These are phyloP conservation scores for Adiantum capillusveneris DNA, from an alignment of 75 land plant species.

Conservation along the genomic window DNA sequence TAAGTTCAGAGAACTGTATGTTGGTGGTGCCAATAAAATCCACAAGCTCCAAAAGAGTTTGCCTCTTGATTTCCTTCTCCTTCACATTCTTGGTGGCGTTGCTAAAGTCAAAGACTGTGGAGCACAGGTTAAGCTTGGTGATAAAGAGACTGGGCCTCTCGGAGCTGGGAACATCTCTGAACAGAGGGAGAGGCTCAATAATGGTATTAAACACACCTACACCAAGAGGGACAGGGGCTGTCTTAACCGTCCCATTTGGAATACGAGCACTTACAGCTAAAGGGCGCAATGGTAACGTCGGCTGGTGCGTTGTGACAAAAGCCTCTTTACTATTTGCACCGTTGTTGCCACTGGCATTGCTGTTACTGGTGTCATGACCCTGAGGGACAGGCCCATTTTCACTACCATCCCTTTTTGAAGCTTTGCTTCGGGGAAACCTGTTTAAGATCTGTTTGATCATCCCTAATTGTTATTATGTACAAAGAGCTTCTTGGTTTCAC, in stretches of 20 bases:
- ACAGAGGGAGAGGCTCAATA: slow-evolving; percentile 41
- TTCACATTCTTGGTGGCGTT: slow-evolving; percentile 38
- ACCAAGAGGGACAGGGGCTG: neutral
- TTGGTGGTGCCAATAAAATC: slow-evolving; percentile 56
- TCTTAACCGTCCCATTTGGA: neutral
- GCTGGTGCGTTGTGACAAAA: neutral
- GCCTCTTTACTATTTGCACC: neutral
- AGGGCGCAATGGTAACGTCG: neutral
- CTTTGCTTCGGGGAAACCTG: slow-evolving; percentile 1
- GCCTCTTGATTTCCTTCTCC: slow-evolving; percentile 73
- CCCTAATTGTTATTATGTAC: neutral
- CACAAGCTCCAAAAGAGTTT: slow-evolving; percentile 60
- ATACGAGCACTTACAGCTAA: neutral
- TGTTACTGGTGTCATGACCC: too few relatives aligned
- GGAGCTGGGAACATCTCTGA: slow-evolving; percentile 52
- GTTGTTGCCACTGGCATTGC: neutral
- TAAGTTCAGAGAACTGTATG: slow-evolving; percentile 36
- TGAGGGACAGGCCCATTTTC: too few relatives aligned
- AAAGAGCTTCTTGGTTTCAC: too few relatives aligned
- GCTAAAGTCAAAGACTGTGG: slow-evolving; percentile 49
- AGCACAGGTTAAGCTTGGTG: slow-evolving; percentile 54
- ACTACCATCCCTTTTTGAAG: neutral
- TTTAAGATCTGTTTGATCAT: neutral
- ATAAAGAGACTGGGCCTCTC: slow-evolving; percentile 54
- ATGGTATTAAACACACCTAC: neutral